Percentiles rank a stretch among this genome's conserved stretches.
These are phyloP conservation scores for Cladosporium velox DNA, from an alignment of 2,329 filamentous ascomycete genomes.

Conservation along the genomic window DNA sequence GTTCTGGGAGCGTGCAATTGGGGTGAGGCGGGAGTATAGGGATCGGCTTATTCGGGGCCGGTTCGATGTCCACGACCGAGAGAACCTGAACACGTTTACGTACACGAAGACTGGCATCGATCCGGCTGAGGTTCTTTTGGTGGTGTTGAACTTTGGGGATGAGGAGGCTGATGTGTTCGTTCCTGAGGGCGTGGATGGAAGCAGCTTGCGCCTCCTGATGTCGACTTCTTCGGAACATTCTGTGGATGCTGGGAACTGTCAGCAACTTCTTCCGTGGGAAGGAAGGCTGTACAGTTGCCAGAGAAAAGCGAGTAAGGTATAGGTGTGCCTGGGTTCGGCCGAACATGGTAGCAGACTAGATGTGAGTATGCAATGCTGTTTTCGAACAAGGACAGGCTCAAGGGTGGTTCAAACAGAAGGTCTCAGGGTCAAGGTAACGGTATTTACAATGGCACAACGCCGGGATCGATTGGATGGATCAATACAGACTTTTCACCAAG, in stretches of 20 bases:
- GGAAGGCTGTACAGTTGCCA: not conserved
- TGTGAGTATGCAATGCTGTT: no score
- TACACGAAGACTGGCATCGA: not conserved
- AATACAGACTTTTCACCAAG: no score
- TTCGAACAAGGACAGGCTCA: no score
- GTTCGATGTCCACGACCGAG: not conserved
- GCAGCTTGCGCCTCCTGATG: not conserved
- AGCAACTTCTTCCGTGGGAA: not conserved
- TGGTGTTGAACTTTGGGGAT: not conserved
- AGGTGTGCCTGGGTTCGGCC: not conserved
- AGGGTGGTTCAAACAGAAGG: no score
- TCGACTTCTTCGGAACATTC: not conserved
- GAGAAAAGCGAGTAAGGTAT: constrained; percentile 25
- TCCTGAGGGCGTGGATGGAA: not conserved
- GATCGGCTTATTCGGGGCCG: not conserved
- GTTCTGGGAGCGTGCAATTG: not conserved
- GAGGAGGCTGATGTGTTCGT: not conserved
- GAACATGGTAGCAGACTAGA: no score
- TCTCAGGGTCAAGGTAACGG: no score
- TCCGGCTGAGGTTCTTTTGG: not conserved
- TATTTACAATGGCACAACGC: no score
- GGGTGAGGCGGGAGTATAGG: not conserved
- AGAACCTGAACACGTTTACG: not conserved
- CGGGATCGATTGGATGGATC: no score
- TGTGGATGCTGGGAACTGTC: not conserved